A percentile compares a stretch with the other conserved stretches of the same genome.
Conservation (phyloP, 2,329 filamentous ascomycete species). For the Aspergillus cejpii region DNA sequence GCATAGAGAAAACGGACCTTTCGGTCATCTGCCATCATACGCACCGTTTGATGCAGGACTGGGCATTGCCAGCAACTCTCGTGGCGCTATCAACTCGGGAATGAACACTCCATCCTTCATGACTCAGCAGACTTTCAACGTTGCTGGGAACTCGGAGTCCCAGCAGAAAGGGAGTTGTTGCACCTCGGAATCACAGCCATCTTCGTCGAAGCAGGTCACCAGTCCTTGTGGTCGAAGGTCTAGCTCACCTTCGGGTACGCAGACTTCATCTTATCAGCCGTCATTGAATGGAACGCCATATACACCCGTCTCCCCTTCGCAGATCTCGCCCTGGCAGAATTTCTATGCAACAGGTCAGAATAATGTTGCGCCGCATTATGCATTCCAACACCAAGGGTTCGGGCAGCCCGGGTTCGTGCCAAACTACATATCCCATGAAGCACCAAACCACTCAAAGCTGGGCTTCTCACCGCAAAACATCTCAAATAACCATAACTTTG, state of each 20-base stretch:
- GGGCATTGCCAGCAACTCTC: slow-evolving; percentile 1
- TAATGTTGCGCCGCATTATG: slow-evolving; percentile 14
- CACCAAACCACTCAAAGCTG: slow-evolving; percentile 8
- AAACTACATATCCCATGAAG: slow-evolving; percentile 12
- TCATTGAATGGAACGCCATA: slow-evolving; percentile 14
- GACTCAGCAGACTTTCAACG: background rate
- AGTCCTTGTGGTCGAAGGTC: slow-evolving; percentile 29
- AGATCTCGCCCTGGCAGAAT: slow-evolving; percentile 21
- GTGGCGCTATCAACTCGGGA: background rate
- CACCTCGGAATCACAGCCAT: slow-evolving; percentile 17
- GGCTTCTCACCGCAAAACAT: slow-evolving; percentile 11
- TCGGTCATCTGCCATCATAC: slow-evolving; percentile 10
- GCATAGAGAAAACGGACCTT: slow-evolving; percentile 16
- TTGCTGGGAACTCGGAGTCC: background rate
- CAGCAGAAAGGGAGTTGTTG: slow-evolving; percentile 21
- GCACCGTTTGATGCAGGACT: slow-evolving; percentile 5
- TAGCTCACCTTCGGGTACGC: background rate
- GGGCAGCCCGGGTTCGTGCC: slow-evolving; percentile 14
- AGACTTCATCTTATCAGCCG: slow-evolving; percentile 5
- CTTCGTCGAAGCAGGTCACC: slow-evolving; percentile 7
- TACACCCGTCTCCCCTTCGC: slow-evolving; percentile 11
- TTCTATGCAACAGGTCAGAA: slow-evolving; percentile 12
- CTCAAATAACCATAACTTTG: slow-evolving; percentile 14
- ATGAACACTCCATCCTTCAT: background rate
- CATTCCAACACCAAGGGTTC: slow-evolving; percentile 8